Base-by-base conservation (phyloP, 495 filamentous ascomycete genomes). In the Bathelium albidoporum region DNA sequence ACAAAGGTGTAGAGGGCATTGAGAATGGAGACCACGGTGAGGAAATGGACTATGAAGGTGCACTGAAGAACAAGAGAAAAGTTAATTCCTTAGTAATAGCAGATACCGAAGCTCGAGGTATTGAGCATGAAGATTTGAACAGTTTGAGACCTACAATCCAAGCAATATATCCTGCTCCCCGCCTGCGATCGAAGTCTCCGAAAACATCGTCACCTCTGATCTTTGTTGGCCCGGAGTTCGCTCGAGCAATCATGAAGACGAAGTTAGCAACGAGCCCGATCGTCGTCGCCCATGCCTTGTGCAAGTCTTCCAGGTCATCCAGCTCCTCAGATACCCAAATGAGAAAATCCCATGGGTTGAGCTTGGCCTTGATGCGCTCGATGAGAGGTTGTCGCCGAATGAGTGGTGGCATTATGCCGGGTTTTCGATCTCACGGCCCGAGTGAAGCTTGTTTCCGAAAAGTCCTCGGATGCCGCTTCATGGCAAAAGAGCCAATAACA, bases 251-350 rank as follows among this genome's bases (percentile, higher is more conserved):
- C 36, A 97, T 76, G 74, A 95, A 95, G 24, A 87, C 66, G 18
- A 95, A 67, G 70, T 97, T 97, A 65, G 91, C 76, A 0, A 65
- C 75, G 26, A 96, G 65, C 0, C 91, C 94, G 29, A 96, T 77
- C 36, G 88, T 82, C 1, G 83, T 80, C 16, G 89, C 88, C 76
- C 89, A 87, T 22, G 82, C 75, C 65, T 90, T 88, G 64, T 86
- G 79, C 62, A 82, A 77, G 59, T 91, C 87, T 68, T 96, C 88
- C 89, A 90, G 95, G 1, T 88, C 87, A 70, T 96, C 90, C 64
- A 97, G 80, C 74, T 93, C 88, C 69, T 96, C 92, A 0, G 89
- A 95, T 1, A 95, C 74, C 86, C 88, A 93, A 24, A 97, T 82
- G 39, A 94, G 78, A 72, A 91, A 88, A 75, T 98, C 94, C 73